Conservation (phyloP, 352 stramenopile species). For the Globisporangium yorkense region DNA sequence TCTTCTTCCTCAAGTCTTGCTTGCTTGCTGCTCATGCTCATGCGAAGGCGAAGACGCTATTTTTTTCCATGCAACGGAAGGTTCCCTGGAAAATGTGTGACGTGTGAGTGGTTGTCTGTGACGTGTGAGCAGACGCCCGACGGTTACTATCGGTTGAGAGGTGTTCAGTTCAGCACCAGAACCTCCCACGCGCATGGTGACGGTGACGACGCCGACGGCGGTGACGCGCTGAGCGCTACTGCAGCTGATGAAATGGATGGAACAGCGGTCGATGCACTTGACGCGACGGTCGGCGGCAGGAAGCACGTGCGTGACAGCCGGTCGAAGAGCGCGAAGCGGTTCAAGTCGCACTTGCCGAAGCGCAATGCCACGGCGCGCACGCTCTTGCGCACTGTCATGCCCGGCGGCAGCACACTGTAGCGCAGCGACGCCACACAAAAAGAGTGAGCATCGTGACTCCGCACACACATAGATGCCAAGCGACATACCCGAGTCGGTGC, state of each 20-base stretch:
- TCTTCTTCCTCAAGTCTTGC: neutral
- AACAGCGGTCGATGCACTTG: neutral
- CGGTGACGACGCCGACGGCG: neutral
- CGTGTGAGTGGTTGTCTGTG: neutral
- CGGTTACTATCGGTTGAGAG: neutral
- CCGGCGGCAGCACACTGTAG: slow-evolving; percentile 28
- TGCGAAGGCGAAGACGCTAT: neutral
- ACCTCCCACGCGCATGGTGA: slow-evolving; percentile 20
- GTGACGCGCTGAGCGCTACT: neutral
- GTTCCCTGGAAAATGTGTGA: neutral
- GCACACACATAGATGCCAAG: neutral
- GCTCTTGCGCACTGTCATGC: slow-evolving; percentile 57
- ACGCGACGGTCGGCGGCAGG: slow-evolving; percentile 17
- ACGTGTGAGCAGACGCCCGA: neutral
- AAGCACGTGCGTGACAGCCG: slow-evolving; percentile 56
- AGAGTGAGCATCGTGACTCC: neutral
- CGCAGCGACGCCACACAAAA: neutral
- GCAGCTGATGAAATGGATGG: neutral
- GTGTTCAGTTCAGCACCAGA: slow-evolving; percentile 13
- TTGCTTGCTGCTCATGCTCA: neutral
- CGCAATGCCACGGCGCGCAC: slow-evolving; percentile 51
- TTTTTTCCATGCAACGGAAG: neutral
- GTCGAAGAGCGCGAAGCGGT: slow-evolving; percentile 54
- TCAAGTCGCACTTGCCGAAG: slow-evolving; percentile 32
- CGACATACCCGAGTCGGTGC: slow-evolving; percentile 57